These are phyloP conservation scores for Globisporangium camurandrum DNA, from an alignment of 352 stramenopile species.

Conservation along the genomic window DNA sequence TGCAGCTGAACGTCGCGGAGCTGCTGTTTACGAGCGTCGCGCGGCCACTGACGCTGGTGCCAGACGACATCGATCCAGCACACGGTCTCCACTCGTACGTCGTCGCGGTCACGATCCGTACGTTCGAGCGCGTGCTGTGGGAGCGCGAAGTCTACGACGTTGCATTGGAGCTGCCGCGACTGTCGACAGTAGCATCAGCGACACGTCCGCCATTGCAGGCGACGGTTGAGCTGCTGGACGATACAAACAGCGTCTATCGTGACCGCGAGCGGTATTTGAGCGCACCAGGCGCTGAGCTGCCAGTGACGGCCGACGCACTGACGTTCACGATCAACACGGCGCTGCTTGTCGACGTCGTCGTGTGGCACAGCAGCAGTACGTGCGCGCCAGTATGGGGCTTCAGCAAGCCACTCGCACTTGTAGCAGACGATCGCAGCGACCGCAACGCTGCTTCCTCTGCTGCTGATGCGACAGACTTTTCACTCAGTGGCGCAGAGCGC, in stretches of 20 bases:
- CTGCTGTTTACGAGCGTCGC: slow-evolving; percentile 32
- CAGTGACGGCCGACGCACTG: slow-evolving; percentile 36
- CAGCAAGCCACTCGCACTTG: slow-evolving; percentile 21
- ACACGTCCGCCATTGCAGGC: slow-evolving; percentile 2
- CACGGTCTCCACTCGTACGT: slow-evolving; percentile 46
- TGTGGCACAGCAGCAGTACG: slow-evolving; percentile 42
- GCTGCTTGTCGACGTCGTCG: slow-evolving; percentile 43
- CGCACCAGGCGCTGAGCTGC: slow-evolving; percentile 10
- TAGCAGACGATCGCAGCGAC: not conserved
- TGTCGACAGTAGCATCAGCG: not conserved
- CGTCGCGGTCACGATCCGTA: slow-evolving; percentile 34
- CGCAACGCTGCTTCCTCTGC: too few relatives aligned
- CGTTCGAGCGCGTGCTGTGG: slow-evolving; percentile 35
- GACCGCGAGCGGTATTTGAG: slow-evolving; percentile 30
- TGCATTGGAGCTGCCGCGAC: slow-evolving; percentile 14
- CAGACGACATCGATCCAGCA: slow-evolving; percentile 28
- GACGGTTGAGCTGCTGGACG: slow-evolving; percentile 25
- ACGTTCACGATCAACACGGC: slow-evolving; percentile 25
- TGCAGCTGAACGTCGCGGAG: slow-evolving; percentile 44
- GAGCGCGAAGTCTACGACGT: slow-evolving; percentile 45
- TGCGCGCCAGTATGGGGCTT: slow-evolving; percentile 45
- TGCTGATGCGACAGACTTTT: slow-evolving; percentile 15
- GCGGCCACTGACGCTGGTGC: slow-evolving; percentile 20
- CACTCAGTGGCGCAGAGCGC: slow-evolving; percentile 13
- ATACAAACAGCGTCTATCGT: slow-evolving; percentile 18